These are phyloP conservation scores for Leptodontidium sp. DNA, from an alignment of 2,329 filamentous ascomycete species.

Conservation along the genomic window DNA sequence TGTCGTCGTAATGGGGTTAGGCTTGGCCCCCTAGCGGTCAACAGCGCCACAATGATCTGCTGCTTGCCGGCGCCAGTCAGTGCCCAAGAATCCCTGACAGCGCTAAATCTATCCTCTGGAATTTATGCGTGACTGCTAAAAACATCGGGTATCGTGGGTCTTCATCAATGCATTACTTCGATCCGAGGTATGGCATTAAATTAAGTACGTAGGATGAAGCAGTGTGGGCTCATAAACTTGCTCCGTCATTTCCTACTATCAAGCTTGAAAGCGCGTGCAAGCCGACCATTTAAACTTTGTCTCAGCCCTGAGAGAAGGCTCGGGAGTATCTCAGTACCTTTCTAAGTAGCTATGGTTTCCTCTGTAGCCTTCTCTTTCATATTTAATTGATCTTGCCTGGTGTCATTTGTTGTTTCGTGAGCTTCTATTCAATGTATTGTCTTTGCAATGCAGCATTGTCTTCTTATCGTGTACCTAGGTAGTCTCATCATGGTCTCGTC, in stretches of 20 bases:
- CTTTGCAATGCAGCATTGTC: too few relatives aligned
- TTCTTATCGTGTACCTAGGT: too few relatives aligned
- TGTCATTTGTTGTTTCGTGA: too few relatives aligned
- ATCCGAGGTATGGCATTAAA: background rate
- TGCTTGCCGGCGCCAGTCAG: conserved; percentile 17
- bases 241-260: background rate
- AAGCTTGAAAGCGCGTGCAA: background rate
- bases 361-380: too few relatives aligned
- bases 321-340: background rate
- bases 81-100: conserved; percentile 16
- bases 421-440: too few relatives aligned
- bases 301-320: background rate
- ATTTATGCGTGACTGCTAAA: conserved; percentile 16
- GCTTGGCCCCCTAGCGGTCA: background rate
- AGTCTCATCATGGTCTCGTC: too few relatives aligned
- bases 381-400: too few relatives aligned
- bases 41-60: conserved; percentile 16
- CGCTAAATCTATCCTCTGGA: conserved; percentile 5
- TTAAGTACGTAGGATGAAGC: background rate
- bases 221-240: background rate
- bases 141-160: background rate
- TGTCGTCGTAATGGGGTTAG: background rate
- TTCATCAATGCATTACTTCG: background rate
- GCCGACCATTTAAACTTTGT: too few relatives aligned
- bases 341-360: background rate